phyloP scores from a whole-genome alignment of 768 basidiomycete species.

The Hygrophorus russula region DNA sequence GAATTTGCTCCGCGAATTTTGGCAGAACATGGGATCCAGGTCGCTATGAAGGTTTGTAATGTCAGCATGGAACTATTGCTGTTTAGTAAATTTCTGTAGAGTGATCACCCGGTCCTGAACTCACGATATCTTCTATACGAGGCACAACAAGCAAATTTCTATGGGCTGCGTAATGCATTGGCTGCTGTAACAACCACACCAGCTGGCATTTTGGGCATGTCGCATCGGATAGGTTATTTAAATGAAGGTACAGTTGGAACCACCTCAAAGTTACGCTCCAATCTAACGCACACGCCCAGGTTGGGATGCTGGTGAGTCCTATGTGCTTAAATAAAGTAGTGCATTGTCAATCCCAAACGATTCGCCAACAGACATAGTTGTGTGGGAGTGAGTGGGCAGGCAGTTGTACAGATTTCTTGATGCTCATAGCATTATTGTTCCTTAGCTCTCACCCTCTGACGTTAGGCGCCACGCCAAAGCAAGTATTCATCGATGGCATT shows the following conservation, averaged over 20 bases:
- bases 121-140: constrained; percentile 74
- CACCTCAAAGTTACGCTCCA: neutral
- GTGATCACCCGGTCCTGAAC: constrained; percentile 54
- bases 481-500: constrained; percentile 88
- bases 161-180: constrained; percentile 66
- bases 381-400: constrained; percentile 51
- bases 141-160: constrained; percentile 76
- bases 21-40: constrained; percentile 53
- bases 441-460: constrained; percentile 52
- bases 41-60: constrained; percentile 56
- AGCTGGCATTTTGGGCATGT: constrained; percentile 64
- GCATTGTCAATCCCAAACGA: neutral
- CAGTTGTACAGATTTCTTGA: too few species aligned
- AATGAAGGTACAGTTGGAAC: constrained; percentile 33
- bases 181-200: constrained; percentile 65
- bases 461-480: constrained; percentile 75
- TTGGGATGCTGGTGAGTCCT: constrained; percentile 60
- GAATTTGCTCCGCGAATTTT: constrained; percentile 70
- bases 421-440: too few species aligned
- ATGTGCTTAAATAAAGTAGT: neutral
- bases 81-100: constrained; percentile 23
- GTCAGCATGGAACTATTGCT: constrained; percentile 1
- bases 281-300: constrained; percentile 22
- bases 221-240: constrained; percentile 75
- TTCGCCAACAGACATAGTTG: constrained; percentile 48